phyloP scores from a whole-genome alignment of 305 asterid genomes.

The Euphrasia arctica region DNA sequence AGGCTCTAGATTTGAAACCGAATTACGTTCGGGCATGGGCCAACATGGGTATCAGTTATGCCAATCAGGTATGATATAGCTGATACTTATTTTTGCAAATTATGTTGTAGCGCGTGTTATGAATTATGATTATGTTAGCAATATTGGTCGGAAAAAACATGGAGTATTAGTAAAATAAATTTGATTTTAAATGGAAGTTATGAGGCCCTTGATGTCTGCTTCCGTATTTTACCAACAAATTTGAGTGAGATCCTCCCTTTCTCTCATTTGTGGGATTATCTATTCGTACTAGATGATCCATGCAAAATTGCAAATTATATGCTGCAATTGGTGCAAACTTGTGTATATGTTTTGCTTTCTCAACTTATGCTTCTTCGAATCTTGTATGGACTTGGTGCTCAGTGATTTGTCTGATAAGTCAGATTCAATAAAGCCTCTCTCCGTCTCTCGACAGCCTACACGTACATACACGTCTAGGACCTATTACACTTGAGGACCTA shows the following conservation, averaged over 20 bases:
- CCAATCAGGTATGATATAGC: constrained; percentile 76
- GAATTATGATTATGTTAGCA: constrained; percentile 1
- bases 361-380: background rate
- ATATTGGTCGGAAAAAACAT: constrained; percentile 19
- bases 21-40: constrained; percentile 99
- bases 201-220: constrained; percentile 19
- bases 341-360: background rate
- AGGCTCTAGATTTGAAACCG: constrained; percentile 98
- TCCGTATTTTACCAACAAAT: background rate
- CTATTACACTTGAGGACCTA: background rate
- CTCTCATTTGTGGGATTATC: constrained; percentile 9
- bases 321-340: background rate
- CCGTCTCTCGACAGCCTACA: background rate
- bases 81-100: constrained; percentile 15
- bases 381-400: constrained; percentile 1
- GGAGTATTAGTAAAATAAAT: constrained; percentile 19
- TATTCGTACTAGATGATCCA: background rate
- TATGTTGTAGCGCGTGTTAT: constrained; percentile 4
- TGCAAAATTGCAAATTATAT: background rate
- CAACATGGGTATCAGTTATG: constrained; percentile 99
- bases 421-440: background rate
- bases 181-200: constrained; percentile 11
- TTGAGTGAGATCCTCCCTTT: background rate
- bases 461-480: too few relatives aligned
- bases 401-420: background rate